Evolutionary conservation across 768 basidiomycete species (phyloP).

Genomic region (Lentinula guzmanii): DNA sequence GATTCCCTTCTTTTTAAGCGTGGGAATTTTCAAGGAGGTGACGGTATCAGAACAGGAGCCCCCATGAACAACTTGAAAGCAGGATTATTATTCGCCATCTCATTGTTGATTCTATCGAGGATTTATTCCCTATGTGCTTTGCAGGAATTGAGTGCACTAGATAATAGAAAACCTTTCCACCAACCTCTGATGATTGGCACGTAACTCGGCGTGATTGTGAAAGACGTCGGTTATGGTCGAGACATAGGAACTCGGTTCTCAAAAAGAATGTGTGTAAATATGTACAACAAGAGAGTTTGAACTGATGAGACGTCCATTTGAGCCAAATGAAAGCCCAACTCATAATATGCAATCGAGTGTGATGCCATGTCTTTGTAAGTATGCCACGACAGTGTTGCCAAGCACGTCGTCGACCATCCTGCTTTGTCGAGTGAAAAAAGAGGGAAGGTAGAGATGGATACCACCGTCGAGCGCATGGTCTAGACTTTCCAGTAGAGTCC

Average conservation of each 20-base stretch:
- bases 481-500: not conserved
- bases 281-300: slow-evolving; percentile 18
- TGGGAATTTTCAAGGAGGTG: too few species aligned
- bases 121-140: slow-evolving; percentile 93
- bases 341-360: slow-evolving; percentile 13
- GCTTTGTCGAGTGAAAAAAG: too few species aligned
- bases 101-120: slow-evolving; percentile 76
- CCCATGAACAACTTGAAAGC: slow-evolving; percentile 80
- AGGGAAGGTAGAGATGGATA: too few species aligned
- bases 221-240: slow-evolving; percentile 84
- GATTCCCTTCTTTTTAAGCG: too few species aligned
- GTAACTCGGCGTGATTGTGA: slow-evolving; percentile 78
- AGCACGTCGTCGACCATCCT: too few species aligned
- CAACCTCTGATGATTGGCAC: slow-evolving; percentile 67
- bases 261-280: slow-evolving; percentile 81
- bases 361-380: too few species aligned
- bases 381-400: too few species aligned
- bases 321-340: too few species aligned
- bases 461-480: not conserved
- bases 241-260: slow-evolving; percentile 70
- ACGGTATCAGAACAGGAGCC: too few species aligned
- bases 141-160: slow-evolving; percentile 75
- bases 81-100: slow-evolving; percentile 67
- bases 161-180: slow-evolving; percentile 65
- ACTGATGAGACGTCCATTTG: too few species aligned